phyloP scores from a whole-genome alignment of 129 eudicot species.

The Helianthus annuus region HanXRQr2.0-SUNRISE NC_035437.2:131219942-131220441 shows the following conservation, averaged over 20 bases:
- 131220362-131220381: constrained; percentile 96
- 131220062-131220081: constrained; percentile 83
- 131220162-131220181: constrained; percentile 40
- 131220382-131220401: constrained; percentile 98
- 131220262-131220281: constrained; percentile 17
- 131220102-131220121: not conserved
- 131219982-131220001: constrained; percentile 69
- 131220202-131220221: constrained; percentile 56
- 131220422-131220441: constrained; percentile 96
- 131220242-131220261: constrained; percentile 90
- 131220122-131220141: not conserved
- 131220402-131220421: constrained; percentile 86
- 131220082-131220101: constrained; percentile 69
- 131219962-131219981: constrained; percentile 66
- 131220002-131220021: constrained; percentile 49
- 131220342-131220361: constrained; percentile 15
- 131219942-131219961: constrained; percentile 56
- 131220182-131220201: constrained; percentile 89
- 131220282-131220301: not conserved
- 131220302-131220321: not conserved
- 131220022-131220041: constrained; percentile 69
- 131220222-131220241: constrained; percentile 47
- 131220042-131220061: constrained; percentile 97
- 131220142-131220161: not conserved
- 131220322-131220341: not conserved